Conservation (phyloP, 1,284 basidiomycete genomes). For the Pholiota adiposa region DNA sequence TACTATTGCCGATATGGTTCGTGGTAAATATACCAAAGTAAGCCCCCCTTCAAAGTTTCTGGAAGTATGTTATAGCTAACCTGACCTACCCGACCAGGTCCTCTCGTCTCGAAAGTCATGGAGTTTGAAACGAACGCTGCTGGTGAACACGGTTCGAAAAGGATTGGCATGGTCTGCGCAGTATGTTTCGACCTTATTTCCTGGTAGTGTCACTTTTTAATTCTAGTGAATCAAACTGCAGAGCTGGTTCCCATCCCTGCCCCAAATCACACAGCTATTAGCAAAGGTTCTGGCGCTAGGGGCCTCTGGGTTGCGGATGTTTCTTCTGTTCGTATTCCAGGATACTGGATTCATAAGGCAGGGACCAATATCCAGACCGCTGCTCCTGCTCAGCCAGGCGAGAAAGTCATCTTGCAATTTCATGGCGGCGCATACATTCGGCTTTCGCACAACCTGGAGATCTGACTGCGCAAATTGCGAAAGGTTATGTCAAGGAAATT, state of each 20-base stretch:
- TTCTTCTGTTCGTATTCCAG: conserved; percentile 48
- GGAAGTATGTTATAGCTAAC: conserved; percentile 3
- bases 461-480: conserved; percentile 35
- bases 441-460: conserved; percentile 48
- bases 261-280: conserved; percentile 45
- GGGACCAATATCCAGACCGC: conserved; percentile 37
- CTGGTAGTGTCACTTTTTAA: background rate
- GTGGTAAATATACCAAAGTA: conserved; percentile 38
- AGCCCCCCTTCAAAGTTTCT: background rate
- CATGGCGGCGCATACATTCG: conserved; percentile 55
- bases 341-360: conserved; percentile 58
- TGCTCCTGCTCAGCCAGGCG: conserved; percentile 43
- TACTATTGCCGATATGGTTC: conserved; percentile 54
- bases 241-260: conserved; percentile 35
- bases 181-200: background rate
- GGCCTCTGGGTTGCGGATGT: conserved; percentile 58
- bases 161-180: background rate
- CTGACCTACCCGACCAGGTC: conserved; percentile 26
- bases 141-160: conserved; percentile 31
- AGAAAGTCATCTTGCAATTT: conserved; percentile 55
- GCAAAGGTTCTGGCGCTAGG: conserved; percentile 41
- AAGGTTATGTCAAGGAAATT: conserved; percentile 39
- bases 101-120: conserved; percentile 42
- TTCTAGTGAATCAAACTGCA: conserved; percentile 14
- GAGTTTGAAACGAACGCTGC: conserved; percentile 42